A percentile compares a stretch with the other conserved stretches of the same genome.
phyloP scores from a whole-genome alignment of 139 green algal species.

The Chlamydomonas incerta region DNA sequence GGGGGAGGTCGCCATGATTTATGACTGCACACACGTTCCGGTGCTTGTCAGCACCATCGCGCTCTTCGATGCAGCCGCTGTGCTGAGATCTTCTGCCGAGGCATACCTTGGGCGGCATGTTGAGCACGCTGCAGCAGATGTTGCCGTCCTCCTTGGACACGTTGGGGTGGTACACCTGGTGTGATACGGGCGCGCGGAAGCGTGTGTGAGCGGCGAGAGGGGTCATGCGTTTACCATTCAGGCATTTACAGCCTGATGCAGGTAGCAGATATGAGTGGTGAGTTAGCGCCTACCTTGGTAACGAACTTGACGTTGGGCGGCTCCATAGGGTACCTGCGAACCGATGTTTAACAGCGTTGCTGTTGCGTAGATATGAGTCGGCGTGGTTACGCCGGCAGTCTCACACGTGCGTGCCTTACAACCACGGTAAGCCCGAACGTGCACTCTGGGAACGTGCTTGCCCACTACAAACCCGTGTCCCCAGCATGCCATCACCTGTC shows the following conservation, averaged over 20 bases:
- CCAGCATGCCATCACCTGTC: background rate
- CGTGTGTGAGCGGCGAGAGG: background rate
- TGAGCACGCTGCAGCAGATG: slow-evolving; percentile 76
- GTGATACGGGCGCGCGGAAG: background rate
- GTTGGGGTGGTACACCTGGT: slow-evolving; percentile 81
- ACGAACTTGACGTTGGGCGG: slow-evolving; percentile 37
- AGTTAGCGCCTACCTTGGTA: slow-evolving; percentile 19
- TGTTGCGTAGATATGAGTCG: no score
- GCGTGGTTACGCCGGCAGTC: no score
- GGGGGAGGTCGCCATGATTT: no score
- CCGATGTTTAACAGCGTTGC: no score
- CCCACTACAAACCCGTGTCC: background rate
- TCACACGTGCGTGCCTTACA: no score
- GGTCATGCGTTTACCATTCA: no score
- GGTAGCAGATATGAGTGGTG: no score
- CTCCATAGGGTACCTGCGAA: slow-evolving; percentile 29
- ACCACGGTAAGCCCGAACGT: no score
- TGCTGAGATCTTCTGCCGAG: background rate
- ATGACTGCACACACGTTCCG: background rate
- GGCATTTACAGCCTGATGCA: no score
- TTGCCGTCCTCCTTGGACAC: slow-evolving; percentile 68
- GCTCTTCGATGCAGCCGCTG: background rate
- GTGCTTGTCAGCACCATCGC: no score
- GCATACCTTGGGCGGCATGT: slow-evolving; percentile 77
- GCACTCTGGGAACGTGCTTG: no score